Evolutionary conservation across 345 rosid species (phyloP).

Genomic region (Eutrema yunnanense): DNA sequence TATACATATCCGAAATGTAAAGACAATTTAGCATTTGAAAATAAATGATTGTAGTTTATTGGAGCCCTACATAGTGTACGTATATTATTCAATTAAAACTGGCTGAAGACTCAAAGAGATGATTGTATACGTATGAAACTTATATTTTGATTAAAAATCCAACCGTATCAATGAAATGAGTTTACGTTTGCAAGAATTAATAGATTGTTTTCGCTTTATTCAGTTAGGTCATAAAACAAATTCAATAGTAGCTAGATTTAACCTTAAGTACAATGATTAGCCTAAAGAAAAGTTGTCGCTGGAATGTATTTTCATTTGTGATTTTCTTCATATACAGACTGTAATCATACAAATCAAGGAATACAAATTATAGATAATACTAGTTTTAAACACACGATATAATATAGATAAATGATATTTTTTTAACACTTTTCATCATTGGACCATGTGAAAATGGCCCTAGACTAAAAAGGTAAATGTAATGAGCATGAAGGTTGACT

Average conservation of each 20-base stretch:
- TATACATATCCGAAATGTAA: neutral
- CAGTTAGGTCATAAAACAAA: neutral
- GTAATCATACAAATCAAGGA: neutral
- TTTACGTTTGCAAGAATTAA: neutral
- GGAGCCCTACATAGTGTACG: neutral
- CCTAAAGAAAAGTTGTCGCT: neutral
- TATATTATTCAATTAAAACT: no score
- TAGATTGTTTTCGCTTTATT: neutral
- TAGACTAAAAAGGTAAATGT: neutral
- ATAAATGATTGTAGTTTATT: neutral
- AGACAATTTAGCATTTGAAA: neutral
- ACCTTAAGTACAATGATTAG: constrained; percentile 9
- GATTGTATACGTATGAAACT: neutral
- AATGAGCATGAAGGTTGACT: constrained; percentile 18
- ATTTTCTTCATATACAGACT: neutral
- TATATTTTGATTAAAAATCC: neutral
- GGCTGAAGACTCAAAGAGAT: neutral
- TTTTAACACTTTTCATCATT: neutral
- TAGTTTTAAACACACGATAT: neutral
- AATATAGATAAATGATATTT: neutral
- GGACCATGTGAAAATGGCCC: constrained; percentile 20
- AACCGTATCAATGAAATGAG: neutral
- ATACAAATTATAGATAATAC: neutral
- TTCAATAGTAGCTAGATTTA: neutral
- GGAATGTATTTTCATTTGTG: neutral